These are phyloP conservation scores for Misopates orontium DNA, from an alignment of 257 asterid genomes.

Conservation along the genomic window DNA sequence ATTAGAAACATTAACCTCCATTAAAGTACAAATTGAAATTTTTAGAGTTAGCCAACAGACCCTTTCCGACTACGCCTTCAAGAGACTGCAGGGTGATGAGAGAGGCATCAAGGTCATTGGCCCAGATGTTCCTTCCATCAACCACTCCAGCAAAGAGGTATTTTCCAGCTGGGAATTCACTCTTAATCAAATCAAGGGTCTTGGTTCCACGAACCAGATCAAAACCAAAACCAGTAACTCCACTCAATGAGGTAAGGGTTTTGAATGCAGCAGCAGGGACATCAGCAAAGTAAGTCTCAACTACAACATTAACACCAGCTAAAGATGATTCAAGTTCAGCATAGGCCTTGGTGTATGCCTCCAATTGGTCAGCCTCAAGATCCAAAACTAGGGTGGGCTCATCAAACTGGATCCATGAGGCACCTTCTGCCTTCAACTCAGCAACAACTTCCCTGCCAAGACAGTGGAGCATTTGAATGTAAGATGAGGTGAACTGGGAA, in stretches of 20 bases:
- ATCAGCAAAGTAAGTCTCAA: conserved; percentile 90
- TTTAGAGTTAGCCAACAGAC: conserved; percentile 33
- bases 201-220: conserved; percentile 85
- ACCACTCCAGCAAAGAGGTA: conserved; percentile 95
- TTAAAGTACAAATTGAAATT: conserved; percentile 11
- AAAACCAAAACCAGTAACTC: conserved; percentile 78
- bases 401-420: conserved; percentile 92
- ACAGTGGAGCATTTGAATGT: conserved; percentile 16
- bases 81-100: conserved; percentile 59
- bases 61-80: conserved; percentile 88
- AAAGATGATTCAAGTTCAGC: conserved; percentile 68
- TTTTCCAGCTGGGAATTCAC: conserved; percentile 83
- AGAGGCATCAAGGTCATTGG: conserved; percentile 82
- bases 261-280: conserved; percentile 76
- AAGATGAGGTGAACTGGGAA: background rate
- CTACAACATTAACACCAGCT: conserved; percentile 62
- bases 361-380: conserved; percentile 82
- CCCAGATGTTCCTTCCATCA: conserved; percentile 99
- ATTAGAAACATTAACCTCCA: conserved; percentile 4
- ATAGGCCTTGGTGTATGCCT: conserved; percentile 84
- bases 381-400: conserved; percentile 91
- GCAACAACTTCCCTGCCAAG: conserved; percentile 80
- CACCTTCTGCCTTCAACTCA: conserved; percentile 94
- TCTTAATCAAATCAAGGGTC: conserved; percentile 79
- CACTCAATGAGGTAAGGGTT: conserved; percentile 68